Evolutionary conservation across 768 basidiomycete species (phyloP), one percentile per base, ranked within the genome.

Genomic region (Boletus insuetus): DNA sequence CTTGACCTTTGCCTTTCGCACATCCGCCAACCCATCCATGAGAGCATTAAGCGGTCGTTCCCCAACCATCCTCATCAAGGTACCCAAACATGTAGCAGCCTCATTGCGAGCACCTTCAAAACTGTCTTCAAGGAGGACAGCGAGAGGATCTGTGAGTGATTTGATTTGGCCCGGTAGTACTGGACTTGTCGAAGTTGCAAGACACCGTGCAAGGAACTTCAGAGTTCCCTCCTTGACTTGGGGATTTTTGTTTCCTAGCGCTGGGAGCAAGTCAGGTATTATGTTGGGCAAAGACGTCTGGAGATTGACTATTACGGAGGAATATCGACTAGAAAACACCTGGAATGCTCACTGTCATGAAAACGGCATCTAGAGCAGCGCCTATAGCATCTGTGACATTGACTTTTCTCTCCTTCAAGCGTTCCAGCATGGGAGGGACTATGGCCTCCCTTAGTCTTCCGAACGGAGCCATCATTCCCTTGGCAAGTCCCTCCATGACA

Each of bases 41-140:
- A 90, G 75, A 1, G 91, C 91, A 65, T 89, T 94, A 43, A 99
- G 79, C 17, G 89, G 87, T 29, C 96, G 79, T 67, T 98, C 96
- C 20, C 97, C 97, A 12, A 98, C 82, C 82, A 98, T 95, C 77
- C 91, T 98, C 90, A 95, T 95, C 61, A 98, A 73, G 0, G 85
- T 87, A 17, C 96, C 97, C 34, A 99, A 77, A 62, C 86, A 89
- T 38, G 80, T 80, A 0, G 94, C 94, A n/a, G 94, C 91, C 60
- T 94, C 90, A 53, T 86, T 87, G 42, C 97, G 82, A 24, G 94
- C 92, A 31, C 89, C 89, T 67, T 92, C 96, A 58, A 84, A 86
- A 12, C 89, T 81, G 67, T 99, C 97, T 70, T 94, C 94, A 13
- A 98, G 79, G 9, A 94, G 78, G 6, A 74, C 63, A 7, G 87